Evolutionary conservation across 805 yeast genomes (phyloP).

Genomic region (Cyberlindnera lachancei): DNA sequence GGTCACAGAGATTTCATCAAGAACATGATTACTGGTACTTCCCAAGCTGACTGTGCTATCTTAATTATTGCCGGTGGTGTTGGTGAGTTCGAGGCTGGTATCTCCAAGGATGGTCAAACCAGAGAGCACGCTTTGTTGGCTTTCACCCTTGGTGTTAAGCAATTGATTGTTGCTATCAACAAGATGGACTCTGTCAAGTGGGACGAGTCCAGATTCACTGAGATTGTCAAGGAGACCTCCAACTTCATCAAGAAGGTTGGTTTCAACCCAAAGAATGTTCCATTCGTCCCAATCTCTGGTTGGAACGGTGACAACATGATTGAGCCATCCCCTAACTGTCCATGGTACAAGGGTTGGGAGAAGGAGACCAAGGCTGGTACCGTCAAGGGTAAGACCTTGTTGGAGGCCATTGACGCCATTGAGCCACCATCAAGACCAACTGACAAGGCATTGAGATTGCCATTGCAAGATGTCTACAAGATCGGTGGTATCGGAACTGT

Average conservation of each 20-base stretch:
- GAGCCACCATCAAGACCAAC: constrained; percentile 82
- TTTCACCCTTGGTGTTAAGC: constrained; percentile 83
- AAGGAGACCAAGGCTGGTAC: constrained; percentile 82
- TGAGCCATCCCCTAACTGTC: constrained; percentile 73
- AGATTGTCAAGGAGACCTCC: constrained; percentile 63
- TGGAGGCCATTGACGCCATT: constrained; percentile 83
- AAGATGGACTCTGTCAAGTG: constrained; percentile 91
- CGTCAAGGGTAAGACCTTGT: constrained; percentile 71
- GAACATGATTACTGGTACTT: constrained; percentile 94
- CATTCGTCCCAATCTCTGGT: constrained; percentile 80
- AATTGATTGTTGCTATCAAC: constrained; percentile 87
- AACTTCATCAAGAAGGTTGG: constrained; percentile 56
- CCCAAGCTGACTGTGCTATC: constrained; percentile 92
- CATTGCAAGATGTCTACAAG: constrained; percentile 91
- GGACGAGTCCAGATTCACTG: constrained; percentile 75
- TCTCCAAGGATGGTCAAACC: constrained; percentile 93
- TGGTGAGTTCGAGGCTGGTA: constrained; percentile 96
- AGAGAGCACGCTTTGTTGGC: constrained; percentile 92
- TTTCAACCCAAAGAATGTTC: constrained; percentile 65
- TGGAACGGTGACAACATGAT: constrained; percentile 95
- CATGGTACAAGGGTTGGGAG: constrained; percentile 91
- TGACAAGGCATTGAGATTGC: constrained; percentile 86
- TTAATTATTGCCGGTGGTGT: constrained; percentile 88
- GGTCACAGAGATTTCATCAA: constrained; percentile 96
- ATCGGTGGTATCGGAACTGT: constrained; percentile 93